A percentile compares a stretch with the other conserved stretches of the same genome.
phyloP scores from a whole-genome alignment of 345 rosid genomes.

The Excoecaria cochinchinensis region DNA sequence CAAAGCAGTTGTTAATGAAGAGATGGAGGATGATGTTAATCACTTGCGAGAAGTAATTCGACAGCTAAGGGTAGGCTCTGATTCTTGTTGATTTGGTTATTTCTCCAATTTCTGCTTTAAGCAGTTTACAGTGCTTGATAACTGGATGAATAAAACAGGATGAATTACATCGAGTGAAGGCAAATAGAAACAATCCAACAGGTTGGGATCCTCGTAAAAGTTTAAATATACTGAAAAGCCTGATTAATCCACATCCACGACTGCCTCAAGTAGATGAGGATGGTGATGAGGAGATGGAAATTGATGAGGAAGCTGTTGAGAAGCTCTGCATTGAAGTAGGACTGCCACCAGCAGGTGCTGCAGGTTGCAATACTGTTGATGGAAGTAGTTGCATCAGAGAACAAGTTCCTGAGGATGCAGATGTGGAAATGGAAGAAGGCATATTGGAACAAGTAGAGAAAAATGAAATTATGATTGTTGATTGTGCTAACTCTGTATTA shows the following conservation, averaged over 20 bases:
- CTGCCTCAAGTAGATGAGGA: slow-evolving; percentile 75
- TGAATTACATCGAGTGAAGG: slow-evolving; percentile 81
- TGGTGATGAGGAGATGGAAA: slow-evolving; percentile 98
- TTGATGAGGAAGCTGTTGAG: slow-evolving; percentile 95
- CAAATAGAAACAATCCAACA: slow-evolving; percentile 59
- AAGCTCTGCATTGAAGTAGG: slow-evolving; percentile 60
- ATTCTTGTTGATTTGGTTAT: slow-evolving; percentile 1
- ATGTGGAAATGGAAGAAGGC: slow-evolving; percentile 70
- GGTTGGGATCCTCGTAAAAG: slow-evolving; percentile 93
- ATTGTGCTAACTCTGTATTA: slow-evolving; percentile 26
- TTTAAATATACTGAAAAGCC: slow-evolving; percentile 78
- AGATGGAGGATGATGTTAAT: slow-evolving; percentile 90
- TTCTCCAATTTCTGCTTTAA: neutral
- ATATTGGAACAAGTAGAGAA: slow-evolving; percentile 44
- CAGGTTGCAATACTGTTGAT: slow-evolving; percentile 28
- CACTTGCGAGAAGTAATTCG: slow-evolving; percentile 84
- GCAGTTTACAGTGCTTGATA: neutral
- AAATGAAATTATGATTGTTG: slow-evolving; percentile 11
- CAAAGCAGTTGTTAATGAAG: slow-evolving; percentile 96
- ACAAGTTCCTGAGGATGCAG: slow-evolving; percentile 47
- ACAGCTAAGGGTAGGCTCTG: slow-evolving; percentile 66
- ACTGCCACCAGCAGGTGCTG: slow-evolving; percentile 40
- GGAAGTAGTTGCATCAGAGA: slow-evolving; percentile 26
- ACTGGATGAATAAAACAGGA: slow-evolving; percentile 53
- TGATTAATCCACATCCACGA: slow-evolving; percentile 59